Percentiles rank a stretch among this genome's conserved stretches.
phyloP scores from a whole-genome alignment of 106 monocot species.

The Acorus calamus region DNA sequence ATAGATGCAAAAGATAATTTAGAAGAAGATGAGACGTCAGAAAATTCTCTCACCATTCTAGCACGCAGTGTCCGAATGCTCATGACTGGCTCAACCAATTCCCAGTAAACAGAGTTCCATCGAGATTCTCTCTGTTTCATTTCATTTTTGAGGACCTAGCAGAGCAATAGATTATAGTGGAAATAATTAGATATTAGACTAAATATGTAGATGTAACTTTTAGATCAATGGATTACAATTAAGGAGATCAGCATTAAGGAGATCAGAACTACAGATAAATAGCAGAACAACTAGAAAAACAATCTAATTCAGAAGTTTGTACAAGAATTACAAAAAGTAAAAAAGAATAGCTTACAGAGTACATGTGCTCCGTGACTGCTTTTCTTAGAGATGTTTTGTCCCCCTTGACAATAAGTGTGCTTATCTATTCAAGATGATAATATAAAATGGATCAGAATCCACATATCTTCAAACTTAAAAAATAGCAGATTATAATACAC shows the following conservation, averaged over 20 bases:
- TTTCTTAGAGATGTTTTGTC: conserved; percentile 80
- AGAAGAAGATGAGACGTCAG: no score
- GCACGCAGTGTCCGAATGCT: conserved; percentile 80
- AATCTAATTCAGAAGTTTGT: neutral
- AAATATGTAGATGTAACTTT: no score
- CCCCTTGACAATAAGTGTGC: conserved; percentile 56
- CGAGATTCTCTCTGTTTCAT: conserved; percentile 72
- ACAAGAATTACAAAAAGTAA: neutral
- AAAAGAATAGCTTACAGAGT: conserved; percentile 48
- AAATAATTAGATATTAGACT: no score
- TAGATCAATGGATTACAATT: no score
- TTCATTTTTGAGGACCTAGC: conserved; percentile 87
- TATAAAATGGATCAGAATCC: no score
- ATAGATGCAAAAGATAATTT: no score
- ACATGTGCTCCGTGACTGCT: conserved; percentile 86
- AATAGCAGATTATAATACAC: neutral
- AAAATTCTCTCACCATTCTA: conserved; percentile 56
- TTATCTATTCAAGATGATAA: conserved; percentile 45
- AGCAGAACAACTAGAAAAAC: neutral
- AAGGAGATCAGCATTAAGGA: no score
- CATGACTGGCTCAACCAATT: conserved; percentile 67
- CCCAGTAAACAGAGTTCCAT: conserved; percentile 87
- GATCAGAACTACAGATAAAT: no score
- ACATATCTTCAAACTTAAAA: neutral
- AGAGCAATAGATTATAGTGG: no score